These are phyloP conservation scores for Botrytis deweyae DNA, from an alignment of 2,329 filamentous ascomycete genomes.

Conservation along the genomic window DNA sequence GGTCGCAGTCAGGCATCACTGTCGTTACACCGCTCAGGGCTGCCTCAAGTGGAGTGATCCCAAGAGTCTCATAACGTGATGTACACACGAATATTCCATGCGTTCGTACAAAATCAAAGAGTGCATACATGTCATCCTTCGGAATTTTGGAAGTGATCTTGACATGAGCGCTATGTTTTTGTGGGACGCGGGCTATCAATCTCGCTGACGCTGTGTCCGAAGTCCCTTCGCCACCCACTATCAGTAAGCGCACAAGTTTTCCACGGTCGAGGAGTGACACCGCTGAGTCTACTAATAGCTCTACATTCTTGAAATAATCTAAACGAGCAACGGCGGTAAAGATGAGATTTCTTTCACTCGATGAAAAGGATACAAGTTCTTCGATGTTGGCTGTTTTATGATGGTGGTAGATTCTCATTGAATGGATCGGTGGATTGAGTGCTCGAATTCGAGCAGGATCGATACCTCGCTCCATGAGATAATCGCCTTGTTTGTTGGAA, in stretches of 20 bases:
- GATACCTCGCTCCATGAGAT: slow-evolving; percentile 24
- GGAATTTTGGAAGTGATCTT: slow-evolving; percentile 25
- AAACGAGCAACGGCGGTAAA: slow-evolving; percentile 27
- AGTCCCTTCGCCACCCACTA: slow-evolving; percentile 23
- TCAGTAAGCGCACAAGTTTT: slow-evolving; percentile 18
- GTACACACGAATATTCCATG: slow-evolving; percentile 26
- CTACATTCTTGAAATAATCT: slow-evolving; percentile 27
- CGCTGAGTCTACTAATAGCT: slow-evolving; percentile 23
- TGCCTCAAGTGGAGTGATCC: slow-evolving; percentile 26
- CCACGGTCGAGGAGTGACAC: slow-evolving; percentile 22
- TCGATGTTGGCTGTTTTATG: neutral
- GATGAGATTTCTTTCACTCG: slow-evolving; percentile 19
- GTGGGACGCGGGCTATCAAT: slow-evolving; percentile 21
- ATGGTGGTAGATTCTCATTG: slow-evolving; percentile 12
- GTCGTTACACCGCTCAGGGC: slow-evolving; percentile 25
- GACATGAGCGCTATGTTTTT: slow-evolving; percentile 22
- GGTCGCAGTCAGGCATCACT: slow-evolving; percentile 23
- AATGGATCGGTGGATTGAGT: slow-evolving; percentile 25
- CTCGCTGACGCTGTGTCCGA: slow-evolving; percentile 6
- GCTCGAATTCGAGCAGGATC: slow-evolving; percentile 22
- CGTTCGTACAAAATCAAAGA: slow-evolving; percentile 22
- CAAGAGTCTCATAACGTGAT: slow-evolving; percentile 26
- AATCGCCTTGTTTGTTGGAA: slow-evolving; percentile 25
- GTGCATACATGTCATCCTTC: slow-evolving; percentile 26
- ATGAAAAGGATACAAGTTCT: slow-evolving; percentile 13